Base-by-base conservation (phyloP, 75 land plant genomes). In the Adiantum capillusveneris region DNA sequence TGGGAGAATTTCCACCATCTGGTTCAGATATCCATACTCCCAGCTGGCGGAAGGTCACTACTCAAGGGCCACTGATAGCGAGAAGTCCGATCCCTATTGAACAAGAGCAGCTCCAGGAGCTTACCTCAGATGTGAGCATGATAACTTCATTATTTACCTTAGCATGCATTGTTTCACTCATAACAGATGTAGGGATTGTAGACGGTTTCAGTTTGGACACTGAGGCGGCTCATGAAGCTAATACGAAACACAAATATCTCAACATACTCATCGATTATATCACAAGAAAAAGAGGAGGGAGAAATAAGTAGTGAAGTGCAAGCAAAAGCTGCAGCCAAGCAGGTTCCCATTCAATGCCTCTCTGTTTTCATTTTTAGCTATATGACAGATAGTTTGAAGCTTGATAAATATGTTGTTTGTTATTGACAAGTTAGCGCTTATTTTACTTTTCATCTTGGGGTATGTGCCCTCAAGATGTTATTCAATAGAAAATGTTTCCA, bases 131-230 rank as follows among this genome's bases (percentile, higher is more conserved):
- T 44, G 74, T 71, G 46, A 56, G 68, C 31, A 17, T 5, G 25
- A 14, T 25, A 52, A 3, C 5, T 52, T n/a, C 37, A 3, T 20
- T 21, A 1, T 34, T 20, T 46, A 6, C 3, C 14, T 3, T 46
- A 21, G 5, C 14, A 6, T 46, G 50, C 3, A 46, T 24, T 22
- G 25, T 56, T 25, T 25, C 6, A 5, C 57, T 36, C 30, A 18
- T 31, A 16, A 13, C 25, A 19, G n/a, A 11, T 39, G 1, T 44
- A 24, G 31, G 5, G 18, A 24, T 16, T 27, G 39, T 51, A 70
- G 72, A 65, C 72, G 28, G 67, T 70, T 31, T 70, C 72, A 16
- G 72, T 66, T 25, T 70, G 72, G 72, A 70, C 72, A 17, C 52
- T 70, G 19, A 58, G 49, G 31, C 48, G 70, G 53, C 27, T 68